A percentile compares a stretch with the other conserved stretches of the same genome.
Evolutionary conservation across 1,139 yeast species (phyloP).

Genomic region (Pichia cactophila): DNA sequence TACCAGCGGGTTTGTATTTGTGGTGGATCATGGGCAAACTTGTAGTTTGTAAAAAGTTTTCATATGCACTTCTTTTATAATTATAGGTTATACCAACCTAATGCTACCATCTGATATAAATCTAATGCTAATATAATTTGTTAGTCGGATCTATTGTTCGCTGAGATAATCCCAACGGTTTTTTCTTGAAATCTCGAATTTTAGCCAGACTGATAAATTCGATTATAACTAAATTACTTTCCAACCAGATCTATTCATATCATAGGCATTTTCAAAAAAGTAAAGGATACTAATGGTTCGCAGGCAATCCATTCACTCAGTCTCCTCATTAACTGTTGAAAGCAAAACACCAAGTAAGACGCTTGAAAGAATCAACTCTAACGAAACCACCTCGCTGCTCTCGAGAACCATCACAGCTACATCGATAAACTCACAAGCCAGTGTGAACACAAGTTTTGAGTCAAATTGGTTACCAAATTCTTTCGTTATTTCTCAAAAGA

Average conservation of each 20-base stretch:
- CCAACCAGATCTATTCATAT: no score
- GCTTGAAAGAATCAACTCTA: constrained; percentile 4
- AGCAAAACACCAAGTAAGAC: neutral
- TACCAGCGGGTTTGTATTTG: constrained; percentile 71
- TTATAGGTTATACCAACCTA: no score
- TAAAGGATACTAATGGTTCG: neutral
- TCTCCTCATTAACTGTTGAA: neutral
- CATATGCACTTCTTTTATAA: no score
- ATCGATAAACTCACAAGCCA: constrained; percentile 22
- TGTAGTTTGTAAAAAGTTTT: constrained; percentile 10
- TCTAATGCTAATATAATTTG: no score
- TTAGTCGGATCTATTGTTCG: no score
- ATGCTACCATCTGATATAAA: no score
- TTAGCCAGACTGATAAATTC: no score
- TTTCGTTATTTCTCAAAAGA: constrained; percentile 21
- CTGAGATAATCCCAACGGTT: no score
- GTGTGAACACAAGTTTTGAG: constrained; percentile 24
- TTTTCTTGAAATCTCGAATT: no score
- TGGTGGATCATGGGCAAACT: constrained; percentile 65
- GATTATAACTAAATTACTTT: no score
- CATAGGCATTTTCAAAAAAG: no score
- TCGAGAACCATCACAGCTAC: constrained; percentile 22
- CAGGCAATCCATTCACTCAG: neutral
- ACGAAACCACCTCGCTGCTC: constrained; percentile 16
- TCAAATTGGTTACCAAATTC: constrained; percentile 27